Percentiles rank a stretch among this genome's conserved stretches.
phyloP scores from a whole-genome alignment of 2,329 filamentous ascomycete genomes.

The Clarireedia hainanense region DNA sequence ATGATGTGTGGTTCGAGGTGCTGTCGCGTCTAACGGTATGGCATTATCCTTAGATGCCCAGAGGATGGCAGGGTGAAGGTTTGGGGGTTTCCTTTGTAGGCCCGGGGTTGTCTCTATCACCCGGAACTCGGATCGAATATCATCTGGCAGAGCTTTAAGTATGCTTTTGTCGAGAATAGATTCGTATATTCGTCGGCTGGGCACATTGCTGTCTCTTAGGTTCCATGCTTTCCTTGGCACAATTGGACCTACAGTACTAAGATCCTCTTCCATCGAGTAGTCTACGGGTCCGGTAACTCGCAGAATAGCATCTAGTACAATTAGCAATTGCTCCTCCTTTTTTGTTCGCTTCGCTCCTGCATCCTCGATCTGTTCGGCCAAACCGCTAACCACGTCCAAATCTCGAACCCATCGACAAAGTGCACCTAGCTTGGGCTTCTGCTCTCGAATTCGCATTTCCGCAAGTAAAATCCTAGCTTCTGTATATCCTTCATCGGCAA shows the following conservation, averaged over 20 bases:
- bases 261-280: conserved; percentile 26
- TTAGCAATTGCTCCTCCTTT: conserved; percentile 47
- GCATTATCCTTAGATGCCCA: conserved; percentile 53
- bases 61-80: conserved; percentile 57
- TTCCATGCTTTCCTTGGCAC: conserved; percentile 54
- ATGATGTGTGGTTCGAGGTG: conserved; percentile 44
- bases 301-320: conserved; percentile 56
- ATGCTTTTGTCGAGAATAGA: conserved; percentile 52
- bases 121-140: conserved; percentile 38
- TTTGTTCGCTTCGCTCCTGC: conserved; percentile 32
- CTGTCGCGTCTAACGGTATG: conserved; percentile 40
- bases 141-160: conserved; percentile 33
- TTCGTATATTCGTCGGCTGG: conserved; percentile 42
- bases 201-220: conserved; percentile 35
- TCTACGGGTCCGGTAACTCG: conserved; percentile 57
- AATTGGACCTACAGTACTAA: conserved; percentile 21
- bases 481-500: conserved; percentile 56
- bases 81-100: conserved; percentile 55
- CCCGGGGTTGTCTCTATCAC: conserved; percentile 56
- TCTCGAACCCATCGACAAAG: conserved; percentile 67
- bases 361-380: conserved; percentile 47
- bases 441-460: conserved; percentile 60
- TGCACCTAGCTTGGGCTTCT: conserved; percentile 60
- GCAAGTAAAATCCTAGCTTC: conserved; percentile 59
- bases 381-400: conserved; percentile 58